These are phyloP conservation scores for Pichia membranifaciens DNA, from an alignment of 805 yeast genomes.

Conservation along the genomic window DNA sequence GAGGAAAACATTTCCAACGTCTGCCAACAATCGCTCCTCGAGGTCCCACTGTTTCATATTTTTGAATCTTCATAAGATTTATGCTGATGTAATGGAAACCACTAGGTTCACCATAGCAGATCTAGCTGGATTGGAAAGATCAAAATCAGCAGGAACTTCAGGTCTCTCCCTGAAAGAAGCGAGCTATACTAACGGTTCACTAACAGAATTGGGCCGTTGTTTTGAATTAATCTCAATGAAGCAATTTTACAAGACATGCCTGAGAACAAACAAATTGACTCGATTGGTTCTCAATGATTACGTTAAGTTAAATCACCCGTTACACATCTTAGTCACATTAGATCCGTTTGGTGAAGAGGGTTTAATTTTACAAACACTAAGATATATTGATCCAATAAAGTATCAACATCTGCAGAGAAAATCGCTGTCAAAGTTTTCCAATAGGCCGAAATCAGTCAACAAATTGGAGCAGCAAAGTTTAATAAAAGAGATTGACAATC, in stretches of 20 bases:
- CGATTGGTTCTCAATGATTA: constrained; percentile 44
- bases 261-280: constrained; percentile 45
- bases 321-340: constrained; percentile 33
- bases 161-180: constrained; percentile 44
- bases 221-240: constrained; percentile 36
- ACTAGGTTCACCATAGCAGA: constrained; percentile 45
- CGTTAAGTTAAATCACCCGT: constrained; percentile 27
- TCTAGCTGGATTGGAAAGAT: constrained; percentile 47
- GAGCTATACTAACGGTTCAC: constrained; percentile 42
- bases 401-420: constrained; percentile 24
- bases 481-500: constrained; percentile 24
- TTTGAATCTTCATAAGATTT: constrained; percentile 22
- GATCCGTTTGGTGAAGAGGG: constrained; percentile 37
- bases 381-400: constrained; percentile 28
- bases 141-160: constrained; percentile 38
- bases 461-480: constrained; percentile 16
- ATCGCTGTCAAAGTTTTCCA: constrained; percentile 5
- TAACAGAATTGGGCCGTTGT: constrained; percentile 46
- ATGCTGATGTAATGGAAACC: constrained; percentile 21
- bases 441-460: background rate
- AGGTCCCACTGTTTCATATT: constrained; percentile 49
- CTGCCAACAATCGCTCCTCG: constrained; percentile 38
- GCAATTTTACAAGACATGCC: constrained; percentile 35
- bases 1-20: constrained; percentile 39
- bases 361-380: constrained; percentile 26